Conservation (phyloP, 805 yeast genomes). For the Kregervanrija pseudodelftensis region DNA sequence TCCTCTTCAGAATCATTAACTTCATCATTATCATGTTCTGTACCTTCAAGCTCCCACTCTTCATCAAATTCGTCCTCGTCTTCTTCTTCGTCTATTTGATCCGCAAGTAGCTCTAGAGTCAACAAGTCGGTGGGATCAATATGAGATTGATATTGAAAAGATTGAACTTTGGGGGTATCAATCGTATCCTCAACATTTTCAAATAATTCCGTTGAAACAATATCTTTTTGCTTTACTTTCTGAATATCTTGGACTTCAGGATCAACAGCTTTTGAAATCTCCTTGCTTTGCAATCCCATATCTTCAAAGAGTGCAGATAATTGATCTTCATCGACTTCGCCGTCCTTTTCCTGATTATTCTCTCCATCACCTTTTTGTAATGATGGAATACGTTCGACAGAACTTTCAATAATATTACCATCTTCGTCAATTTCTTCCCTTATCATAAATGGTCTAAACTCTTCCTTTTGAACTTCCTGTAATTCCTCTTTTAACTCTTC, state of each 20-base stretch:
- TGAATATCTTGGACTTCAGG: not conserved
- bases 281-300: conserved; percentile 24
- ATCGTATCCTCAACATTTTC: conserved; percentile 3
- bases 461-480: not conserved
- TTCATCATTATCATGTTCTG: conserved; percentile 1
- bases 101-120: conserved; percentile 49
- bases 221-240: not conserved
- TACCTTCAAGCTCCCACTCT: conserved; percentile 3
- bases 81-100: conserved; percentile 24
- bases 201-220: not conserved
- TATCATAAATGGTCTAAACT: conserved; percentile 51
- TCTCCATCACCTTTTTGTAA: conserved; percentile 11
- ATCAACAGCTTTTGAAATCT: not conserved
- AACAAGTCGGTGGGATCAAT: conserved; percentile 40
- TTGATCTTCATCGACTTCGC: conserved; percentile 23
- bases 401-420: conserved; percentile 51
- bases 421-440: conserved; percentile 75
- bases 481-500: conserved; percentile 10
- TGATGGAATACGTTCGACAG: conserved; percentile 28
- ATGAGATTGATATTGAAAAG: conserved; percentile 16
- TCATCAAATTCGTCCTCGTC: conserved; percentile 9
- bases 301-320: conserved; percentile 27
- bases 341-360: conserved; percentile 7
- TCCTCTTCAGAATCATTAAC: conserved; percentile 10
- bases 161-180: not conserved